Evolutionary conservation across 139 green algal species (phyloP).

Genomic region (Coelastrella sp.): DNA sequence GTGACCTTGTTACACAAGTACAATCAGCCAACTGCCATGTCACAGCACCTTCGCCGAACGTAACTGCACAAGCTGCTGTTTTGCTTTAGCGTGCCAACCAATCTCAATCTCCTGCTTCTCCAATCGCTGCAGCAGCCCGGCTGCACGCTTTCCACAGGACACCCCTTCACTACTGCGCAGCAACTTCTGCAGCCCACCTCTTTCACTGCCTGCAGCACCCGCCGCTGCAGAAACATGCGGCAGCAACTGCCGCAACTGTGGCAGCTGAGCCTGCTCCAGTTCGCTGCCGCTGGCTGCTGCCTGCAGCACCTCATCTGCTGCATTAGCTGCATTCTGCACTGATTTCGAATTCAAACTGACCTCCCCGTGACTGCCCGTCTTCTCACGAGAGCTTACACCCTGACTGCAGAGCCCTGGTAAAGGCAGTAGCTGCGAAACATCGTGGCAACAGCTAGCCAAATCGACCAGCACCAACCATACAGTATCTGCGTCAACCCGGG

Average conservation of each 20-base stretch:
- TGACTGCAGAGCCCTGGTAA: not conserved
- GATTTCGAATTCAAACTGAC: not conserved
- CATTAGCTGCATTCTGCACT: not conserved
- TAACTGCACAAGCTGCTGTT: conserved; percentile 26
- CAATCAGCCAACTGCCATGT: not conserved
- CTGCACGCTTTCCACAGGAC: conserved; percentile 40
- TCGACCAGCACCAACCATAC: conserved; percentile 75
- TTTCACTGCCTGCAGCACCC: not conserved
- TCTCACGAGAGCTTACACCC: too few species aligned
- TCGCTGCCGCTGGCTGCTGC: not conserved
- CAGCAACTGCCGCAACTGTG: conserved; percentile 27
- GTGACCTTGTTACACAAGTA: not conserved
- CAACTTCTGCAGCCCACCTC: not conserved
- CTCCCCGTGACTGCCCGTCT: too few species aligned
- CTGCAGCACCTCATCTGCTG: not conserved
- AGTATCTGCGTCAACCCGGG: conserved; percentile 70
- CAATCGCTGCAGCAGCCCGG: conserved; percentile 46
- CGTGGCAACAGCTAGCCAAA: conserved; percentile 4
- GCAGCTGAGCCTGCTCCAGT: not conserved
- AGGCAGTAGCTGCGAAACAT: conserved; percentile 6
- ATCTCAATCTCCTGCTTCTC: not conserved
- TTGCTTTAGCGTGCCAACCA: conserved; percentile 48
- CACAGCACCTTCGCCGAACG: not conserved
- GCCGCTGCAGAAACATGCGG: not conserved
- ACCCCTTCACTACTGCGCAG: not conserved